Conservation (phyloP, 2,329 filamentous ascomycete species). For the Trichophyton rubrum region DNA sequence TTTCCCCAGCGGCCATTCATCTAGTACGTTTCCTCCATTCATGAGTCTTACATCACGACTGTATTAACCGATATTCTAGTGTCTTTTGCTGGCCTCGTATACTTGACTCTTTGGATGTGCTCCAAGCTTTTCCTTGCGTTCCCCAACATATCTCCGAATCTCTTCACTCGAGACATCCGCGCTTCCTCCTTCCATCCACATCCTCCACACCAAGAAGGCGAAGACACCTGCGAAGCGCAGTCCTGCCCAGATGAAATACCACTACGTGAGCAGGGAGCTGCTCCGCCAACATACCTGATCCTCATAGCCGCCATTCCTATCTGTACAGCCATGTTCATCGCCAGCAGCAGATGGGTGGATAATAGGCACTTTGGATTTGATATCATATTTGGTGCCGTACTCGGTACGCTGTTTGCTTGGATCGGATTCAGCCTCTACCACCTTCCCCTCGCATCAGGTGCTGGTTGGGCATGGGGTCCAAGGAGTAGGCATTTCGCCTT, state of each 20-base stretch:
- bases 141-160: conserved; percentile 28
- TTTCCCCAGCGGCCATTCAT: conserved; percentile 68
- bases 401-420: conserved; percentile 59
- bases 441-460: conserved; percentile 61
- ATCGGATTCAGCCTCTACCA: conserved; percentile 80
- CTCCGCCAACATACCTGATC: conserved; percentile 70
- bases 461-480: conserved; percentile 82
- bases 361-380: conserved; percentile 90
- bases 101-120: conserved; percentile 75
- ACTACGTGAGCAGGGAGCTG: conserved; percentile 60
- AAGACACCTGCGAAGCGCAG: not conserved
- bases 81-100: conserved; percentile 66
- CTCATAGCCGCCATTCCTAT: conserved; percentile 58
- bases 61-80: conserved; percentile 27
- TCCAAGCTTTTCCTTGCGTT: conserved; percentile 40
- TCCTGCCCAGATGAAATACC: conserved; percentile 21
- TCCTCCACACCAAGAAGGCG: not conserved
- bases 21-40: conserved; percentile 35
- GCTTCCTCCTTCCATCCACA: not conserved
- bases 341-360: conserved; percentile 75
- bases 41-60: not conserved
- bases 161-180: conserved; percentile 17
- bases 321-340: conserved; percentile 64
- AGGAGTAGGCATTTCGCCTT: conserved; percentile 62
- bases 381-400: conserved; percentile 68